Evolutionary conservation across 1,139 yeast species (phyloP).

Genomic region (Blastobotrys proliferans): DNA sequence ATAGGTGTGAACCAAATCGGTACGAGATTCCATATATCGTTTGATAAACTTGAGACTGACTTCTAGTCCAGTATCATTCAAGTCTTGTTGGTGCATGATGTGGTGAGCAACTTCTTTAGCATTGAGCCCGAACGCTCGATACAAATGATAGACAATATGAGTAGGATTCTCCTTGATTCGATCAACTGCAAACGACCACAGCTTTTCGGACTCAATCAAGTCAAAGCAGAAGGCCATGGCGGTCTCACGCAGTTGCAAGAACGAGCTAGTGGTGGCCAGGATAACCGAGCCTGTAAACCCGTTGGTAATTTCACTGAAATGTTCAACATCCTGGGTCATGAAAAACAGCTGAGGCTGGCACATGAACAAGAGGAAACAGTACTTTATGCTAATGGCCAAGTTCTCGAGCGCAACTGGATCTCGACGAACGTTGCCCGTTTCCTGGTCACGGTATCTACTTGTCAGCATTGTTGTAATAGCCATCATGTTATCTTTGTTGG

Average conservation of each 20-base stretch:
- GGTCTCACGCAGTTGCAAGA: conserved; percentile 13
- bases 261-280: conserved; percentile 3
- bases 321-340: background rate
- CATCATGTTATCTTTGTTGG: conserved; percentile 15
- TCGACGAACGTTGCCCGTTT: conserved; percentile 11
- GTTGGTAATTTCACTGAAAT: background rate
- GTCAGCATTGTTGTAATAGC: conserved; percentile 16
- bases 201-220: conserved; percentile 6
- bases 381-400: conserved; percentile 15
- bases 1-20: conserved; percentile 25
- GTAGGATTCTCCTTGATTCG: conserved; percentile 7
- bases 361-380: conserved; percentile 18
- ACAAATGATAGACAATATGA: conserved; percentile 14
- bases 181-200: conserved; percentile 10
- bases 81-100: conserved; percentile 7
- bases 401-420: conserved; percentile 15
- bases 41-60: conserved; percentile 20
- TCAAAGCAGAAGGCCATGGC: conserved; percentile 12
- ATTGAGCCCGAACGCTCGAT: conserved; percentile 12
- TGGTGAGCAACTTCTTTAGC: conserved; percentile 13
- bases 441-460: conserved; percentile 18
- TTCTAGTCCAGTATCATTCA: conserved; percentile 14
- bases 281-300: conserved; percentile 13
- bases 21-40: conserved; percentile 22
- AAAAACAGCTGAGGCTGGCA: conserved; percentile 15